phyloP scores from a whole-genome alignment of 2,329 filamentous ascomycete genomes.

The Nothophaeocryptopus gaeumannii region DNA sequence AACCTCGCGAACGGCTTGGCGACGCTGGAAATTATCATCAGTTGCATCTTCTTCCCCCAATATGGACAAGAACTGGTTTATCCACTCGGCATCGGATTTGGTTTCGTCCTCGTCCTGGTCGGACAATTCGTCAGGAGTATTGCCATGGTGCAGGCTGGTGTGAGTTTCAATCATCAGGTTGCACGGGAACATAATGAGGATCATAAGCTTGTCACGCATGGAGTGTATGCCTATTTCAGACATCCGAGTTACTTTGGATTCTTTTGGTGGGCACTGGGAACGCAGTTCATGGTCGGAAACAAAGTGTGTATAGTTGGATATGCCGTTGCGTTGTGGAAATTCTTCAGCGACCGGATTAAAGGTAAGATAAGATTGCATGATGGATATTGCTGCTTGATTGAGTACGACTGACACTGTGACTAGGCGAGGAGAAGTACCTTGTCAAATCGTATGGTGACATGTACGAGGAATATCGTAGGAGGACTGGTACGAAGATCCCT shows the following conservation, averaged over 20 bases:
- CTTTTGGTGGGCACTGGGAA: conserved; percentile 97
- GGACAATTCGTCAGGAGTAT: conserved; percentile 75
- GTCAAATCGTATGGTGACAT: conserved; percentile 79
- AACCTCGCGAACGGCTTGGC: conserved; percentile 77
- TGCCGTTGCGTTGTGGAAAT: conserved; percentile 73
- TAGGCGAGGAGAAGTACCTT: conserved; percentile 75
- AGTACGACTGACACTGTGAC: conserved; percentile 4
- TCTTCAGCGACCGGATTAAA: conserved; percentile 72
- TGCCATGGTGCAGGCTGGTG: conserved; percentile 86
- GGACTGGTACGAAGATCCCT: conserved; percentile 76
- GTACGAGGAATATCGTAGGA: conserved; percentile 70
- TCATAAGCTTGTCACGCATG: conserved; percentile 78
- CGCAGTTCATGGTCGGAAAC: conserved; percentile 87
- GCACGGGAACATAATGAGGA: conserved; percentile 65
- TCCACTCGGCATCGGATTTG: conserved; percentile 51
- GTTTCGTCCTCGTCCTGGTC: conserved; percentile 60
- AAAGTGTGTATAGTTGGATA: conserved; percentile 73
- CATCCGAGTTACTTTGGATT: conserved; percentile 98
- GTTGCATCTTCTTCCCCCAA: conserved; percentile 34
- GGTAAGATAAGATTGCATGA: conserved; percentile 45
- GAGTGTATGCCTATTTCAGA: conserved; percentile 71
- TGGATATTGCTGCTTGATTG: neutral
- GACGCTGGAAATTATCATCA: conserved; percentile 67
- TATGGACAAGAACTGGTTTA: conserved; percentile 43
- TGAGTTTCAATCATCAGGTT: conserved; percentile 84